A percentile compares a stretch with the other conserved stretches of the same genome.
These are phyloP conservation scores for Trebouxia sp. DNA, from an alignment of 139 green algal genomes.

Conservation along the genomic window DNA sequence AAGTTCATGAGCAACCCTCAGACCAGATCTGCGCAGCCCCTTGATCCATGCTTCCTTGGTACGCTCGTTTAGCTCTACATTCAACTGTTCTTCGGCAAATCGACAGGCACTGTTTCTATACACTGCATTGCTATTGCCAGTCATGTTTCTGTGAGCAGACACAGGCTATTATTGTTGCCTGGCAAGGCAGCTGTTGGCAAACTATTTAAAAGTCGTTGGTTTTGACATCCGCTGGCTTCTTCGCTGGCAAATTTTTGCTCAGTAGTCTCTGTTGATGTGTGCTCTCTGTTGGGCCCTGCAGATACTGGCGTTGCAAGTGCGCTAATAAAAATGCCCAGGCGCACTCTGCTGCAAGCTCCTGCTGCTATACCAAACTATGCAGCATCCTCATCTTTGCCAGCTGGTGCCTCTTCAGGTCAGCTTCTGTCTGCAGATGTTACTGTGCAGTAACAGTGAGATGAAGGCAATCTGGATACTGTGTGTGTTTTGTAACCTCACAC, in stretches of 20 bases:
- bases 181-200: too few relatives aligned
- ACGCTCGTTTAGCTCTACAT: background rate
- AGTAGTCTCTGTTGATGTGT: background rate
- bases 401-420: too few relatives aligned
- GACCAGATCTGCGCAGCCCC: background rate
- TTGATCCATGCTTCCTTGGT: slow-evolving; percentile 8
- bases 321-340: background rate
- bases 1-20: background rate
- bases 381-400: background rate
- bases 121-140: too few relatives aligned
- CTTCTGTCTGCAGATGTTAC: too few relatives aligned
- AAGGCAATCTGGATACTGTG: too few relatives aligned
- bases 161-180: too few relatives aligned
- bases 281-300: background rate
- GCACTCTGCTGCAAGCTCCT: background rate
- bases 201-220: too few relatives aligned
- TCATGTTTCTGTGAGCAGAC: too few relatives aligned
- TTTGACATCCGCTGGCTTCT: too few relatives aligned
- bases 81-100: background rate
- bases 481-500: too few relatives aligned
- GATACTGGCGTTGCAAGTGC: background rate
- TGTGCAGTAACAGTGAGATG: too few relatives aligned
- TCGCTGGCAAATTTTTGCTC: background rate
- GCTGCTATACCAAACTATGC: slow-evolving; percentile 3
- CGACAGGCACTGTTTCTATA: too few relatives aligned